These are phyloP conservation scores for Candida manassasensis DNA, from an alignment of 805 yeast genomes.

Conservation along the genomic window DNA sequence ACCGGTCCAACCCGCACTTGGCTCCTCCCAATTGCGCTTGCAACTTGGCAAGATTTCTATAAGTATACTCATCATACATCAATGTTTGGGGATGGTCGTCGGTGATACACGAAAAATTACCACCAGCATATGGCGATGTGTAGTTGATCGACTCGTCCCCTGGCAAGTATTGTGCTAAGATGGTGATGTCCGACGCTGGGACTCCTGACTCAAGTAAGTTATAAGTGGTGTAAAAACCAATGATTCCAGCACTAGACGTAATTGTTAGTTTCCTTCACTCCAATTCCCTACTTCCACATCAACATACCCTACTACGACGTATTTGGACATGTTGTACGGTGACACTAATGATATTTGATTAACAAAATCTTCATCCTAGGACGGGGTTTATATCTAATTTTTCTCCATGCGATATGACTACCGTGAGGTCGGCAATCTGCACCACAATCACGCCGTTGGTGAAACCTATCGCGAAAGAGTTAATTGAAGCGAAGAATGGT, in stretches of 20 bases:
- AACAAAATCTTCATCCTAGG: too few relatives aligned
- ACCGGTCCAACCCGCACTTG: constrained; percentile 48
- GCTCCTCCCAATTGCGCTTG: constrained; percentile 48
- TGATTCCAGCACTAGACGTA: constrained; percentile 50
- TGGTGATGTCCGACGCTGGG: constrained; percentile 41
- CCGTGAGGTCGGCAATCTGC: too few relatives aligned
- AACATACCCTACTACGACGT: constrained; percentile 29
- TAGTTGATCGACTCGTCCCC: constrained; percentile 73
- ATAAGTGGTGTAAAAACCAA: constrained; percentile 61
- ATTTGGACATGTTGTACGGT: constrained; percentile 13
- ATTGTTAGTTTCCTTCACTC: constrained; percentile 4
- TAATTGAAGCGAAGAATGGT: too few relatives aligned
- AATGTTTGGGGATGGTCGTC: constrained; percentile 46
- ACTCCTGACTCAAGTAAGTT: constrained; percentile 42
- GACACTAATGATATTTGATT: too few relatives aligned
- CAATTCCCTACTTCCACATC: neutral
- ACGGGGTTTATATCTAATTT: too few relatives aligned
- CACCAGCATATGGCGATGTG: constrained; percentile 76
- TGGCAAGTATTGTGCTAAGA: constrained; percentile 65
- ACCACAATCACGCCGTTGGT: too few relatives aligned
- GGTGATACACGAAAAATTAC: constrained; percentile 43
- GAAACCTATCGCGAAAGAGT: too few relatives aligned
- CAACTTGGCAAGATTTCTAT: constrained; percentile 40
- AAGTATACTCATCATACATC: constrained; percentile 54
- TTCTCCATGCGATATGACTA: too few relatives aligned